Evolutionary conservation across 1,284 basidiomycete species (phyloP), one percentile per base, ranked within the genome.

Genomic region (Laetiporus sulphureus): DNA sequence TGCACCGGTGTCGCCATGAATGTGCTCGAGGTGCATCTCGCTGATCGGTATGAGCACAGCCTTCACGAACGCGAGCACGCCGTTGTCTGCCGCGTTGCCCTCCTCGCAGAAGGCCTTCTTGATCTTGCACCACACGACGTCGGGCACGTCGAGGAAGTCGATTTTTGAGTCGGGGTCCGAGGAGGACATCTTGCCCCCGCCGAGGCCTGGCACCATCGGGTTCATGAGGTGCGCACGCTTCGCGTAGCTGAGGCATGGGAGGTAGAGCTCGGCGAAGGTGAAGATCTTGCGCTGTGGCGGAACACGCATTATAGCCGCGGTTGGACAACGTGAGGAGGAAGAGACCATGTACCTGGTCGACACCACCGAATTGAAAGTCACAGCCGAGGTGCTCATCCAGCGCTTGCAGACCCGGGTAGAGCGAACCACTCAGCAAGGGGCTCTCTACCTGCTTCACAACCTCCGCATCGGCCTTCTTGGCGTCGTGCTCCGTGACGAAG

Each of bases 211-310:
- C 0, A 99, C 93, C 95, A 99, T 99, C 12, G 79, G 72, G 68
- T 97, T 99, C 95, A 99, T 99, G 27, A 99, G 73, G 64, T 99
- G 95, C 0, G 94, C 90, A 33, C 96, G 90, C 67, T 98, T 97
- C 38, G 72, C 70, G 69, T 98, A 99, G 20, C 96, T 96, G 18
- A 99, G 75, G 47, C 82, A 78, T 2, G 95, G 96, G 40, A 99
- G 82, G 74, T 91, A 93, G 57, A 88, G 79, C 58, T 98, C 94
- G 7, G 96, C 95, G 60, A 95, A 95, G 24, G 91, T 97, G 67
- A 99, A 99, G 64, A 99, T 99, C 71, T 99, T 99, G 45, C 96
- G 84, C 89, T 96, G 50, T n/a, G n/a, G n/a, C n/a, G 36, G 4
- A 11, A 21, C 35, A n/a, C n/a, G 36, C 16, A 36, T 20, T 22